Base-by-base conservation (phyloP, 164 flowering plant genomes). In the Vitis riparia region DNA sequence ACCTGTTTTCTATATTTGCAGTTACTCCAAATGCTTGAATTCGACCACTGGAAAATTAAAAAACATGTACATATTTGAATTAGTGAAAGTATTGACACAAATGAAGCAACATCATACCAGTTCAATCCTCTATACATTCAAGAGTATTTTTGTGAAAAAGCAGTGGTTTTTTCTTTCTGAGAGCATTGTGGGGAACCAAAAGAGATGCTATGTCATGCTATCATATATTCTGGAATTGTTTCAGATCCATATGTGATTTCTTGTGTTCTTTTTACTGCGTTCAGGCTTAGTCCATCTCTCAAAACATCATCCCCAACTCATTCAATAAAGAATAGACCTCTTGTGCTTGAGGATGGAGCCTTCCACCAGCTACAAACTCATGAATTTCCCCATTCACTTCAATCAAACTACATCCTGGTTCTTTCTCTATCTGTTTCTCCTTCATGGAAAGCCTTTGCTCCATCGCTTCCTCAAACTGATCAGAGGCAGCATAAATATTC, bases 371-470 rank as follows among this genome's bases (percentile, higher is more conserved):
- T 17, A 86, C 71, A 72, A 92, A 92, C 79, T 92, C 95, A 68
- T 90, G 87, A 72, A 88, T 88, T 56, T 78, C 84, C 10, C 87
- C 93, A 72, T 86, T 68, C 44, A 90, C 82, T 74, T 83, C 91
- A 74, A 92, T 83, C 69, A 71, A 77, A 68, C 97, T 88, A 62
- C 91, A 85, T 17, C 94, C 93, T 1, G 92, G 89, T 73, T 86
- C 81, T 71, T 87, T 88, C 62, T 72, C 69, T 37, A 81, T 56
- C 27, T 65, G 52, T 70, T 70, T 80, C 32, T 73, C 77, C 82
- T 78, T 84, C 94, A 91, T 85, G 23, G 67, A 57, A 73, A 68
- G 27, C 79, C 94, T 84, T 60, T 77, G 76, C 53, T 82, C 69
- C 47, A 85, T 65, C 37, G 91, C 92, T 32, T 86, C 83, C 62